These are phyloP conservation scores for Batkoa obscura DNA, from an alignment of 371 early-diverging fungal genomes.

Conservation along the genomic window DNA sequence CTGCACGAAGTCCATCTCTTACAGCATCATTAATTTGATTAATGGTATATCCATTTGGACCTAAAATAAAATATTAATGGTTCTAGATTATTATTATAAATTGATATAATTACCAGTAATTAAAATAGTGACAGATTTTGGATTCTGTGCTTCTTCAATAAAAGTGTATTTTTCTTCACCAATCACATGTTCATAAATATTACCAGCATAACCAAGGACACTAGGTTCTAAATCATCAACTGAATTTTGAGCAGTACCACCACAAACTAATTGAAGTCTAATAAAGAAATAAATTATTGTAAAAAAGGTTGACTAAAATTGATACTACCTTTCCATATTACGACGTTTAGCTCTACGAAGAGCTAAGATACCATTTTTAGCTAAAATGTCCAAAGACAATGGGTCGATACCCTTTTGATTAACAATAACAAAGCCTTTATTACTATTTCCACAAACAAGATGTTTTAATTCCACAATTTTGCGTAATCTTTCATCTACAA, in stretches of 20 bases:
- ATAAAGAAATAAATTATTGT: background rate
- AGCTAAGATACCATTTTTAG: conserved; percentile 93
- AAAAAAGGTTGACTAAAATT: background rate
- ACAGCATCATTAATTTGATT: conserved; percentile 94
- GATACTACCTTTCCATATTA: conserved; percentile 90
- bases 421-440: conserved; percentile 88
- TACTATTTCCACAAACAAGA: conserved; percentile 54
- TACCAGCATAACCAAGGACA: conserved; percentile 85
- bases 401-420: conserved; percentile 99
- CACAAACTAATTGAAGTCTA: conserved; percentile 87
- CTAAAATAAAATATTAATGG: conserved; percentile 10
- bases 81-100: background rate
- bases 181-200: conserved; percentile 89
- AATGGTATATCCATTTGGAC: conserved; percentile 90
- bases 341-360: conserved; percentile 98
- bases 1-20: conserved; percentile 94
- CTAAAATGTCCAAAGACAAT: conserved; percentile 92
- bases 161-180: conserved; percentile 99
- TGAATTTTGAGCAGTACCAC: conserved; percentile 94
- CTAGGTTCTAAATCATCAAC: conserved; percentile 84
- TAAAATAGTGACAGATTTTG: conserved; percentile 88
- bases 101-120: conserved; percentile 51
- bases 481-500: conserved; percentile 84
- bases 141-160: conserved; percentile 92
- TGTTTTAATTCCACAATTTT: conserved; percentile 96